Conservation (phyloP, 352 stramenopile species). For the Saprolegnia parasitica region DNA sequence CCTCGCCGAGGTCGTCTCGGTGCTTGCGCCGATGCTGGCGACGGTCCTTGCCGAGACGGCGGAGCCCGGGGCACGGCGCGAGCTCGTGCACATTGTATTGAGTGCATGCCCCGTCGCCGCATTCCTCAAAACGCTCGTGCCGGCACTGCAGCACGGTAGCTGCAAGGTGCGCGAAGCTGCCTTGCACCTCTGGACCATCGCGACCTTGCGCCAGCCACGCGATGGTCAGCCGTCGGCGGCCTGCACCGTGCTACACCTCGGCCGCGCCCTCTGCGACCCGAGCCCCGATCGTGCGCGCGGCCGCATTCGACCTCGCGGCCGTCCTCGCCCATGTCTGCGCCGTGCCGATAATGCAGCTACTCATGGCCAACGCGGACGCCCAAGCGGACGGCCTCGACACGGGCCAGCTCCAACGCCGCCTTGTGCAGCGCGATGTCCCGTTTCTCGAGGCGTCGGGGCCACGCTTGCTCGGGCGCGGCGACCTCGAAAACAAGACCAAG, state of each 20-base stretch:
- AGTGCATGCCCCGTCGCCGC: slow-evolving; percentile 1
- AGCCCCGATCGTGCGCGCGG: slow-evolving; percentile 39
- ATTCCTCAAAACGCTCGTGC: slow-evolving; percentile 36
- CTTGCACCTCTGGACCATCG: slow-evolving; percentile 50
- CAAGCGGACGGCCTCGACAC: neutral
- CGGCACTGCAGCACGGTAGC: slow-evolving; percentile 43
- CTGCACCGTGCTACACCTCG: slow-evolving; percentile 30
- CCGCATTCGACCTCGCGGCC: slow-evolving; percentile 44
- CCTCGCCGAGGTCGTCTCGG: neutral
- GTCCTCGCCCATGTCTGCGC: slow-evolving; percentile 33
- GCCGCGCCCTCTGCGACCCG: slow-evolving; percentile 46
- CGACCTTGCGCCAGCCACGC: slow-evolving; percentile 38
- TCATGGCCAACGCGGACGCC: neutral
- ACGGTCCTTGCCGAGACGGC: neutral
- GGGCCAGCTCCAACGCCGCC: neutral
- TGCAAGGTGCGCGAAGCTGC: slow-evolving; percentile 60
- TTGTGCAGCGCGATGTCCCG: neutral
- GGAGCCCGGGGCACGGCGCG: neutral
- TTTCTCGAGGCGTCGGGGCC: neutral
- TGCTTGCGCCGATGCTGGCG: neutral
- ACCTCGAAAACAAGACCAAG: neutral
- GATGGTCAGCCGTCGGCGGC: slow-evolving; percentile 29
- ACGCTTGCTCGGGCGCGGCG: neutral
- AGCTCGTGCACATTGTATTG: neutral
- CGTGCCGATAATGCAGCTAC: neutral